Base-by-base conservation (phyloP, 768 basidiomycete genomes). In the Austroboletus festivus region DNA sequence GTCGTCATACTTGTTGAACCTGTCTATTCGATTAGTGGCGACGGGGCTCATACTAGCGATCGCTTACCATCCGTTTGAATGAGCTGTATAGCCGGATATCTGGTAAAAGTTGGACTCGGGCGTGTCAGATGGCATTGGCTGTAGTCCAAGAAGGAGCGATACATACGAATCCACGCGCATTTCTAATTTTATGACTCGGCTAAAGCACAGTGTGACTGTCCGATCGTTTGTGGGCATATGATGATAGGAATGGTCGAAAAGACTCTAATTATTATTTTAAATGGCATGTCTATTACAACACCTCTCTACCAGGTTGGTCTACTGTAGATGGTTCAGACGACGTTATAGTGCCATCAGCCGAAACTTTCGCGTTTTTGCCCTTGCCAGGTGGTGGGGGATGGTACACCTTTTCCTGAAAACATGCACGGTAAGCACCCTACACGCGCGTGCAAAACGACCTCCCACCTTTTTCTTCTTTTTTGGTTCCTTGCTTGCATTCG, bases 381-480 rank as follows among this genome's bases (percentile, higher is more conserved):
- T 83, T 90, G 1, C 86, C 87, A 0, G 86, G 86, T 2, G 88
- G 89, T 8, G 87, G 89, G 4, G 89, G 89, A 59, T 86, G 85
- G 72, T 89, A 91, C 8, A 84, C 82, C 65, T 89, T 89, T 47
- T 82, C 83, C 87, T 37, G 33, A 4, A n/a, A 28, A 28, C 33
- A 34, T n/a, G 33, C 33, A 37, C 16, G 4, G 4, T 10, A 13
- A 33, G 15, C 15, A 11, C 35, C 8, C 13, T 18, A 8, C 6
- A 37, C 4, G 19, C 11, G 35, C 19, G 5, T 22, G 9, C 10
- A 30, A 3, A 34, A 11, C 41, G 18, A 38, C 4, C 23, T 20
- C 42, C 19, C 48, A 15, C 31, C 7, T 9, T 42, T 73, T 86
- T 86, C 67, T 87, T 89, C 69, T 76, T 75, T 52, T 82, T 83